Conservation (phyloP, 2,329 filamentous ascomycete species). For the Penicillium vulpinum region DNA sequence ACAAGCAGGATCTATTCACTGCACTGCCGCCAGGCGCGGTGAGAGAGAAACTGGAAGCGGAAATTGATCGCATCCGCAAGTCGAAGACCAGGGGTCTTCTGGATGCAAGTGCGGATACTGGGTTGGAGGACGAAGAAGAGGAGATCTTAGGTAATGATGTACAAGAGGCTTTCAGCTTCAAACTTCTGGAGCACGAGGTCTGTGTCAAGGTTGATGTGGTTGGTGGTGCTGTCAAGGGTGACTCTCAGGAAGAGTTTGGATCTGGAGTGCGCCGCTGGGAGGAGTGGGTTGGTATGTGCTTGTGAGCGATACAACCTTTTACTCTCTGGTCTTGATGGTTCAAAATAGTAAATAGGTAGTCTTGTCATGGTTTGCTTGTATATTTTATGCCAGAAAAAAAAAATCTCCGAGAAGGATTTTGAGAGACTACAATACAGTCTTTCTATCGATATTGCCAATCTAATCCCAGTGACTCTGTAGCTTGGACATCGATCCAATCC, state of each 20-base stretch:
- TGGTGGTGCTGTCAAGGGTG: slow-evolving; percentile 66
- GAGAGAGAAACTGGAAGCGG: slow-evolving; percentile 71
- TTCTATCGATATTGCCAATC: slow-evolving; percentile 10
- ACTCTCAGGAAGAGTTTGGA: slow-evolving; percentile 53
- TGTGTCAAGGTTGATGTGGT: slow-evolving; percentile 75
- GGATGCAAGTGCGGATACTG: slow-evolving; percentile 68
- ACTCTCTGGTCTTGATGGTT: background rate
- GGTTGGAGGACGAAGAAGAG: slow-evolving; percentile 70
- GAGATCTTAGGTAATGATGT: slow-evolving; percentile 84
- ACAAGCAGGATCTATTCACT: slow-evolving; percentile 95
- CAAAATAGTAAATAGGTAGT: slow-evolving; percentile 4
- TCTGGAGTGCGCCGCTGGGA: slow-evolving; percentile 83
- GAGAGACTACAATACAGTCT: background rate
- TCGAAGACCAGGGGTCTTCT: slow-evolving; percentile 78
- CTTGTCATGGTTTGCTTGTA: background rate
- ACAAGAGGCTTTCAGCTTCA: slow-evolving; percentile 74
- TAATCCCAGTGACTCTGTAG: slow-evolving; percentile 14
- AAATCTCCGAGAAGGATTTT: background rate
- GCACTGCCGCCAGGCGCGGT: slow-evolving; percentile 78
- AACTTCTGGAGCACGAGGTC: slow-evolving; percentile 74
- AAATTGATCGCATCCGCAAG: slow-evolving; percentile 74
- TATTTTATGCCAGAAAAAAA: background rate
- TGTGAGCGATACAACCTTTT: slow-evolving; percentile 47
- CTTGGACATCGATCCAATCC: slow-evolving; percentile 25
- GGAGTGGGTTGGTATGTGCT: slow-evolving; percentile 78